Evolutionary conservation across 257 asterid genomes (phyloP).

Genomic region (Penstemon eatonii): DNA sequence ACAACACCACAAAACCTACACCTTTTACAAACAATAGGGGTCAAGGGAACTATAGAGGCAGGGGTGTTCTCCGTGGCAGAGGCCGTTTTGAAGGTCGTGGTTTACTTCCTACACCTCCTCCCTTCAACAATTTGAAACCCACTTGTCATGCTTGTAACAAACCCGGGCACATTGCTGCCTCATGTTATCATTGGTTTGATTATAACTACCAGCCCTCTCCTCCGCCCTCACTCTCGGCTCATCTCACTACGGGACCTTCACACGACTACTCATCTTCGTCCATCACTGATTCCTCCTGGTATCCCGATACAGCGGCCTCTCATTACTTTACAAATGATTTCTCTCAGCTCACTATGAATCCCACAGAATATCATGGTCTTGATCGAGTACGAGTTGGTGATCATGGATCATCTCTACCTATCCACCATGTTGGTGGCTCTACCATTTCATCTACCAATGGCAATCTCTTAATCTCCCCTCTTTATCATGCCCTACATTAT

Average conservation of each 20-base stretch:
- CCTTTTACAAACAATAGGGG: too few relatives aligned
- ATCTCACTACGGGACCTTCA: background rate
- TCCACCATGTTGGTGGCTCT: background rate
- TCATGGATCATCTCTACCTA: background rate
- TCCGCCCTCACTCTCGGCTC: background rate
- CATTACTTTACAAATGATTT: background rate
- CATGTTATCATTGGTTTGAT: background rate
- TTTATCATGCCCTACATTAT: background rate
- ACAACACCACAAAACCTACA: too few relatives aligned
- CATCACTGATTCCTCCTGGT: background rate
- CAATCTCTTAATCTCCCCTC: too few relatives aligned
- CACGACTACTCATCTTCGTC: too few relatives aligned
- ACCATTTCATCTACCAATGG: too few relatives aligned
- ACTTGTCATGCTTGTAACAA: background rate
- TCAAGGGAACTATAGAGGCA: too few relatives aligned
- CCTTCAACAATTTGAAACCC: too few relatives aligned
- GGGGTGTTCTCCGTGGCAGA: too few relatives aligned
- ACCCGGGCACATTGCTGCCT: background rate
- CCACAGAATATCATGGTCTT: background rate
- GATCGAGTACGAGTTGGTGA: background rate
- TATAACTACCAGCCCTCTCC: background rate
- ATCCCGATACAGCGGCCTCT: background rate
- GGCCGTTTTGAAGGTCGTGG: too few relatives aligned
- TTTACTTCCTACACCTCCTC: too few relatives aligned
- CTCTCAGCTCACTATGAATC: background rate